These are phyloP conservation scores for Epipyxis sp. DNA, from an alignment of 108 stramenopile species.

Conservation along the genomic window DNA sequence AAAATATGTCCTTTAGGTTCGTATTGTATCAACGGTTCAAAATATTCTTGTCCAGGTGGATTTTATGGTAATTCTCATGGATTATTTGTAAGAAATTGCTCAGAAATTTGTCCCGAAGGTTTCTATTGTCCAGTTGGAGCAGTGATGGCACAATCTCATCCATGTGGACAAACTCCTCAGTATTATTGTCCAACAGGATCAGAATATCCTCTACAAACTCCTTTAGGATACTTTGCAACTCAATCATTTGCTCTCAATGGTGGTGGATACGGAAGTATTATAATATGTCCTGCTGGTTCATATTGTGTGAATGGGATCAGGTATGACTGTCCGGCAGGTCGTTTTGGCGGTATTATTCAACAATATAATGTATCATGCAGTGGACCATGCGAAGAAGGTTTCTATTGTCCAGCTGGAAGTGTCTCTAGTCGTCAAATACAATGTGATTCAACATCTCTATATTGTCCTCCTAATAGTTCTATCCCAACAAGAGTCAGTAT, in stretches of 20 bases:
- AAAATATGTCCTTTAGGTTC: neutral
- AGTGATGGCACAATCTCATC: too few species aligned
- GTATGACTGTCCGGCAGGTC: slow-evolving; percentile 9
- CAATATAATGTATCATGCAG: neutral
- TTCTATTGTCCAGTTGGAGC: slow-evolving; percentile 6
- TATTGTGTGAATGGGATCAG: slow-evolving; percentile 13
- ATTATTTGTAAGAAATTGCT: neutral
- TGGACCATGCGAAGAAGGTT: slow-evolving; percentile 12
- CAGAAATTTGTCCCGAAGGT: neutral
- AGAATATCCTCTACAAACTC: neutral
- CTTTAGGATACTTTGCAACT: neutral
- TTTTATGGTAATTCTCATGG: neutral
- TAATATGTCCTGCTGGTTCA: neutral
- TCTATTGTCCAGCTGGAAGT: slow-evolving; percentile 21
- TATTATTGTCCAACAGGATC: slow-evolving; percentile 1
- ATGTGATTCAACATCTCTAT: neutral
- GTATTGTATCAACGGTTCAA: neutral
- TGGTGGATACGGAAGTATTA: slow-evolving; percentile 6
- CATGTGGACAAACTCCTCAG: neutral
- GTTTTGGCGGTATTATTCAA: slow-evolving; percentile 7
- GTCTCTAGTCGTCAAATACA: neutral
- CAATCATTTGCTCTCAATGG: neutral
- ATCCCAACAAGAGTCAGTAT: neutral
- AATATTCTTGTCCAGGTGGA: neutral
- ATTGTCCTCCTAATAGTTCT: slow-evolving; percentile 9